Base-by-base conservation (phyloP, 2,329 filamentous ascomycete species). In the Tolypocladium tropicale region DNA sequence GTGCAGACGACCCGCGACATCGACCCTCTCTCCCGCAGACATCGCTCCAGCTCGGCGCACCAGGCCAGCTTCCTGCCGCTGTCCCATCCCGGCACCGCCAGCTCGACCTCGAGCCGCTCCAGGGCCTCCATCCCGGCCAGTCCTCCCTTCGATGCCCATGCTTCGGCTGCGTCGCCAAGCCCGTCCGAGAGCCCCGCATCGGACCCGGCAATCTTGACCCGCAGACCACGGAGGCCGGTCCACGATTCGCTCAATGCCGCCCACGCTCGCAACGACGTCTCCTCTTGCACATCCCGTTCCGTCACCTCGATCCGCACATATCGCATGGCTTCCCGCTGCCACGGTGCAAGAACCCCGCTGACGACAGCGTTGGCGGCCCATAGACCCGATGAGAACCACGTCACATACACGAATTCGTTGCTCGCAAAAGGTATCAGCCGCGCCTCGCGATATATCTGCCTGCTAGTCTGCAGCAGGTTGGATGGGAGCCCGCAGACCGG, bases 331-430 rank as follows among this genome's bases (percentile, higher is more conserved):
- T 61, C 61, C 4, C 66, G 64, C 67, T 80, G 76, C 77, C 77
- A 79, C 3, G 65, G 59, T 36, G 56, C 54, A 28, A 76, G 61
- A 2, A 61, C 61, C 16, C 64, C 59, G 2, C 70, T 65, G 55
- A 77, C 74, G 0, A 66, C 64, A 4, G 65, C 65, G 10, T 68
- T 61, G 0, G 75, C 76, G 1, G 74, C 69, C 61, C 70, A 71
- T 4, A 77, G 61, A 0, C 76, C 77, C 16, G 73, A 75, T 14
- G 72, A 68, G 63, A 76, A 76, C 72, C 73, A 75, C 48, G 73
- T 74, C 39, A 72, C 66, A 57, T 78, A 79, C 28, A 71, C 70
- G 56, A 79, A 78, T 53, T 78, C 75, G 63, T 76, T 77, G 25
- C 63, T 57, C 9, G 63, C 59, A 59, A 76, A 77, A 2, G 77